Evolutionary conservation across 148 eudicot genomes (phyloP), one percentile per base, ranked within the genome.

Genomic region (Silene conica): DNA sequence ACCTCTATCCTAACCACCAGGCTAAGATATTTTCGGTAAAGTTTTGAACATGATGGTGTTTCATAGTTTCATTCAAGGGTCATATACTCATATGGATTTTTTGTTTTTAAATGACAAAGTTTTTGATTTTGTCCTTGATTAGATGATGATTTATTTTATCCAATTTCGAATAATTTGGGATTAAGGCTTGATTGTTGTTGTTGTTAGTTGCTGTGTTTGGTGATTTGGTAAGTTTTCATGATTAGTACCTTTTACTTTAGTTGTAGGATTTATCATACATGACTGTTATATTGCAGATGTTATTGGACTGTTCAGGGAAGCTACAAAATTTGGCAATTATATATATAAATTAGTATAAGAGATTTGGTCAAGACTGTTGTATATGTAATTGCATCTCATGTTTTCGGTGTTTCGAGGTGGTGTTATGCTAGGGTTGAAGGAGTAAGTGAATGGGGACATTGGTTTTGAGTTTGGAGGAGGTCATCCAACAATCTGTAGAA

Each of bases 381-480:
- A 66, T 22, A 58, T 45, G 68, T 26, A 38, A 38, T 31, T 38
- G 57, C n/a, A 74, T 19, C 70, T 73, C 18, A 52, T 76, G 75
- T 18, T 45, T 34, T 76, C 18, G 65, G 67, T 26, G 55, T 54
- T 67, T 69, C 41, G n/a, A 65, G 68, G 56, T 15, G 5, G 41
- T 50, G 58, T 58, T 19, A 70, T 74, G 59, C 57, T 45, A 75
- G 61, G 64, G 76, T 68, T 77, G 77, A 66, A 74, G 81, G 72
- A 59, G 58, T 76, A 67, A 62, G 76, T 80, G 81, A 61, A 80
- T 80, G 86, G 83, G 77, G 77, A 69, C 72, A 80, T 70, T 76
- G 81, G 67, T 50, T 31, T 50, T 77, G 70, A 73, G 70, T 65
- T 56, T 67, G 21, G 76, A 68, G 72, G 59, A 65, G 65, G 74